Evolutionary conservation across 345 rosid genomes (phyloP), one percentile per base, ranked within the genome.

Genomic region (Salix caprea): DNA sequence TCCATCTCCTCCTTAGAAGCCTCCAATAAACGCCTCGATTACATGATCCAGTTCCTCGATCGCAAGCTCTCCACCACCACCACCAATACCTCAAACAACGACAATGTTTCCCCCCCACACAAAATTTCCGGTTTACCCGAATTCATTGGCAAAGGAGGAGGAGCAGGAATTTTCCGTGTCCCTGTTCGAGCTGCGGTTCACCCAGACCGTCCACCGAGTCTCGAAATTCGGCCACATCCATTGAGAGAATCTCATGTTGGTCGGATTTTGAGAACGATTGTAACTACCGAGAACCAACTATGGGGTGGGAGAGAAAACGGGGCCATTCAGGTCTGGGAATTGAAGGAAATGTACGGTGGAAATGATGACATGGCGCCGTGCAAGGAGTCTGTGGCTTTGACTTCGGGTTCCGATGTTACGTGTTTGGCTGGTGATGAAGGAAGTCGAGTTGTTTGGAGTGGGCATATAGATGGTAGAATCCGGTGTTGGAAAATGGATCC

Each of bases 1-100:
- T 84, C 87, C 39, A 40, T 42, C 26, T 71, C 81, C 40, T 83
- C 89, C n/a, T 65, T 89, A 69, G 88, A 90, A 70, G 85, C 91
- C 75, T 86, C 93, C 71, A 80, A 80, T 82, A 88, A 84, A 50
- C 96, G 98, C 60, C 93, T 95, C 77, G 98, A 95, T 74, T 86
- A 83, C 90, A 95, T 91, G 97, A 89, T 95, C 78, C 91, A 91
- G 15, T 93, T 95, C 85, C 87, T 95, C 4, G 98, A 95, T 83
- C 89, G 97, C 36, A 87, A 93, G 77, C 91, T 93, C 64, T 80
- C 87, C 42, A 19, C 3, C 83, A 69, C 69, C 80, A 65, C 42
- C 76, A 81, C 50, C 70, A 82, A 7, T 44, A 23, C 18, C 52
- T 11, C 9, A 24, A 42, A 24, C 52, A 34, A 37, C 52, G 52